Evolutionary conservation across 2,329 filamentous ascomycete species (phyloP).

Genomic region (Elsinoe arachidis): DNA sequence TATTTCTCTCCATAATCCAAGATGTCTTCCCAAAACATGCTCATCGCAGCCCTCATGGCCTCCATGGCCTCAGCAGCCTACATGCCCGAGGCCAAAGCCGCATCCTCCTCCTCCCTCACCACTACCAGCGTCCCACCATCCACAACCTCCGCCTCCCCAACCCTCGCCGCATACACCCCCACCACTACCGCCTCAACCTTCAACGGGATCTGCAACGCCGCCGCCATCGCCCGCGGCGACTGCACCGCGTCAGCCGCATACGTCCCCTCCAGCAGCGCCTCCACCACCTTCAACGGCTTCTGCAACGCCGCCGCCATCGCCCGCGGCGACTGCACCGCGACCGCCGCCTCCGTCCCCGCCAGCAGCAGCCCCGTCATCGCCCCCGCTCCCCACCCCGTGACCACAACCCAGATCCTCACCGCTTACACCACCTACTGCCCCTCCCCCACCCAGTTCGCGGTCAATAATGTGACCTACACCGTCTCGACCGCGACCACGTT

Average conservation of each 20-base stretch:
- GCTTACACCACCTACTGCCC: slow-evolving; percentile 13
- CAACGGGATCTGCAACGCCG: slow-evolving; percentile 9
- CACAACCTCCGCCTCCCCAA: not conserved
- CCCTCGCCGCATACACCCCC: not conserved
- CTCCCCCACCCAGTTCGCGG: slow-evolving; percentile 5
- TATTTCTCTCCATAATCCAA: not conserved
- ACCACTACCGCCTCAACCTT: not conserved
- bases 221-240: slow-evolving; percentile 10
- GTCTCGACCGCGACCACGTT: slow-evolving; percentile 13
- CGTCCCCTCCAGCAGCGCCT: not conserved
- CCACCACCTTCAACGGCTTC: slow-evolving; percentile 6
- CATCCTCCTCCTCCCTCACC: not conserved
- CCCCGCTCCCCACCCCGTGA: slow-evolving; percentile 21
- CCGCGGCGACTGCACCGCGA: slow-evolving; percentile 11
- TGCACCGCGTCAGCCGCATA: not conserved
- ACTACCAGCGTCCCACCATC: not conserved
- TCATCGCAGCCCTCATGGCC: not conserved
- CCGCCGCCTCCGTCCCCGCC: slow-evolving; percentile 2
- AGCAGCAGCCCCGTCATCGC: slow-evolving; percentile 21
- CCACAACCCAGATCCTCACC: slow-evolving; percentile 10
- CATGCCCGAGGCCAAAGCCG: not conserved
- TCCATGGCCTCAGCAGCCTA: not conserved
- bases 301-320: slow-evolving; percentile 12
- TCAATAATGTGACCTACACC: slow-evolving; percentile 14
- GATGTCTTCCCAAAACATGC: not conserved